These are phyloP conservation scores for Neurospora sublineolata DNA, from an alignment of 495 filamentous ascomycete species.

Conservation along the genomic window DNA sequence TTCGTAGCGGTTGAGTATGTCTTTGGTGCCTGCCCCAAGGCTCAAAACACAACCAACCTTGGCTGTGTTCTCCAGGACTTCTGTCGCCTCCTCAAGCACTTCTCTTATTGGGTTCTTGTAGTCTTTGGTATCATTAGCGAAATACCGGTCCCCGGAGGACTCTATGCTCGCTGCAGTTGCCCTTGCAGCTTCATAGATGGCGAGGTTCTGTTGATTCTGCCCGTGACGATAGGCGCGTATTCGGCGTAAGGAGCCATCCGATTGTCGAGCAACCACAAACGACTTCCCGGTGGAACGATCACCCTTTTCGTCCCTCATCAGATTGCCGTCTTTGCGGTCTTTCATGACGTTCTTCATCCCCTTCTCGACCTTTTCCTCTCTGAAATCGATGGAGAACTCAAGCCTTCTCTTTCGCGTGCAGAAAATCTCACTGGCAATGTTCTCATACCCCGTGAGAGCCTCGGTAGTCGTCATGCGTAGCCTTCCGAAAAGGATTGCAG, in stretches of 20 bases:
- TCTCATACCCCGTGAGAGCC: not conserved
- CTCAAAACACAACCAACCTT: not conserved
- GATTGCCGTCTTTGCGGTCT: not conserved
- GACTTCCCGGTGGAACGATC: not conserved
- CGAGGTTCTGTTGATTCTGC: not conserved
- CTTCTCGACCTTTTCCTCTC: not conserved
- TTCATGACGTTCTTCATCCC: not conserved
- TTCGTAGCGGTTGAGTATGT: not conserved
- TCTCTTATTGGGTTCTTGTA: not conserved
- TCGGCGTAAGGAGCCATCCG: not conserved
- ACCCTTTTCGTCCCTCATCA: not conserved
- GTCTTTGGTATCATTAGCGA: not conserved
- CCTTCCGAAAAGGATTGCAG: slow-evolving; percentile 27
- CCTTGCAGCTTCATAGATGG: not conserved
- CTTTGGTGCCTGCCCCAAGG: not conserved
- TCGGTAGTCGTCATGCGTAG: slow-evolving; percentile 14
- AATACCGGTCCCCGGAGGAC: not conserved
- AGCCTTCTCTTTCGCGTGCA: not conserved
- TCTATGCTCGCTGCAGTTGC: not conserved
- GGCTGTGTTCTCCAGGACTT: not conserved
- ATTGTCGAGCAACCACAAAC: not conserved
- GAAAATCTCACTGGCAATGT: not conserved
- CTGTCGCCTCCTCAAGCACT: not conserved
- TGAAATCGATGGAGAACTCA: not conserved
- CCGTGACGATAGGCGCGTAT: not conserved